Percentiles rank a stretch among this genome's conserved stretches.
Conservation (phyloP, 495 filamentous ascomycete species). For the Aspergillus taichungensis region DNA sequence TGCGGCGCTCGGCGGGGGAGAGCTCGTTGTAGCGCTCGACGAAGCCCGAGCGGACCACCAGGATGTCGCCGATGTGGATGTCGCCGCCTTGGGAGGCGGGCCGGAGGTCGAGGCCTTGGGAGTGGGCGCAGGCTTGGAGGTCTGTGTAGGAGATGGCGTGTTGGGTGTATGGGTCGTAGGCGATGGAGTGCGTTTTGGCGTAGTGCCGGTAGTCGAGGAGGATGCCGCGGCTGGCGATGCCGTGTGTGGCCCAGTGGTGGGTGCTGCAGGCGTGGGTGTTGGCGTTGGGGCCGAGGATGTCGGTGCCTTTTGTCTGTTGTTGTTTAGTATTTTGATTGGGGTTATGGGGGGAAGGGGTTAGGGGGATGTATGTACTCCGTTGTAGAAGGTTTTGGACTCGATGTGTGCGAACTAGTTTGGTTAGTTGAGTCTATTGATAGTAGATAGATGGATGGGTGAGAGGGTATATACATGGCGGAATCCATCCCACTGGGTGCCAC, state of each 20-base stretch:
- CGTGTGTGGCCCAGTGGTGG: constrained; percentile 35
- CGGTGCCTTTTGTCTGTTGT: constrained; percentile 27
- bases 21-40: constrained; percentile 46
- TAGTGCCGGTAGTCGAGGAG: constrained; percentile 43
- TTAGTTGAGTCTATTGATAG: neutral
- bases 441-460: constrained; percentile 6
- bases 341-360: neutral
- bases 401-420: constrained; percentile 27
- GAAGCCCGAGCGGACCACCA: constrained; percentile 60
- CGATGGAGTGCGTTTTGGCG: constrained; percentile 28
- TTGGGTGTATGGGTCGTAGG: constrained; percentile 47
- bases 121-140: constrained; percentile 48
- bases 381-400: constrained; percentile 42
- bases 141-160: constrained; percentile 52
- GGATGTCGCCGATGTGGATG: constrained; percentile 55
- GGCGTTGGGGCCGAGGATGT: constrained; percentile 37
- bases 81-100: constrained; percentile 47
- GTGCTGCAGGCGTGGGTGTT: constrained; percentile 44
- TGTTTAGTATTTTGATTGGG: neutral
- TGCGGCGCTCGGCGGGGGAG: constrained; percentile 27
- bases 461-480: constrained; percentile 47
- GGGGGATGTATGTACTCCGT: constrained; percentile 27
- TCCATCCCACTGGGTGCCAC: constrained; percentile 67
- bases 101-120: constrained; percentile 34
- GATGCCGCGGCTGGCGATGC: constrained; percentile 42